Base-by-base conservation (phyloP, 1,284 basidiomycete species). In the Microbotryum violaceum region DNA sequence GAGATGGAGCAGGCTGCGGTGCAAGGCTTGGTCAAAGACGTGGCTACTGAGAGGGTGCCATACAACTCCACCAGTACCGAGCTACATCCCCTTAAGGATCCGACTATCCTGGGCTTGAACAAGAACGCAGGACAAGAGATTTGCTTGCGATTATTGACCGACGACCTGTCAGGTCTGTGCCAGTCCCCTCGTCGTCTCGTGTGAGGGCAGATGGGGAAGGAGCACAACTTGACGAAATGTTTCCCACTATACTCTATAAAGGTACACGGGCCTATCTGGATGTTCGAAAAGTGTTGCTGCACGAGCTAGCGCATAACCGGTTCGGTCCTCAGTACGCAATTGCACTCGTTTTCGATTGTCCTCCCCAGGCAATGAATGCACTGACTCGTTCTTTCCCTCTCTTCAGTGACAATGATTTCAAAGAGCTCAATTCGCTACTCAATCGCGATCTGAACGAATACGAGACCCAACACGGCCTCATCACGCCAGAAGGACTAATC, bases 281-380 rank as follows among this genome's bases (percentile, higher is more conserved):
- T 2, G 78, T 86, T 33, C 78, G 86, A 49, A 77, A 80, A 25
- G 85, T 87, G 16, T 77, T 89, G 6, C 86, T 86, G 69, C 87
- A 89, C 72, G 87, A 89, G 71, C 75, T 89, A 37, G 77, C 85
- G 29, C 87, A 89, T 73, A 89, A 88, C 68, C 80, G 84, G 0
- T 85, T 83, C 81, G 78, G 81, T 2, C 81, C 83, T 61, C 87
- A 89, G 87, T 87, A 65, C 70, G 85, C 77, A 25, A 25, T 18
- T 7, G n/a, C 8, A 10, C 18, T 54, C 18, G 6, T 12, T 57
- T 20, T 37, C 18, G 31, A n/a, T 23, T 47, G 48, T 27, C 50
- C 51, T 48, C 44, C 52, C 33, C 20, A 29, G 25, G 49, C 49
- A 23, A 8, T 50, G 14, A 23, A 8, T 50, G 14, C 16, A 16